Evolutionary conservation across 2,329 filamentous ascomycete genomes (phyloP), one percentile per base, ranked within the genome.

Genomic region (Phyllosticta citrichinensis): DNA sequence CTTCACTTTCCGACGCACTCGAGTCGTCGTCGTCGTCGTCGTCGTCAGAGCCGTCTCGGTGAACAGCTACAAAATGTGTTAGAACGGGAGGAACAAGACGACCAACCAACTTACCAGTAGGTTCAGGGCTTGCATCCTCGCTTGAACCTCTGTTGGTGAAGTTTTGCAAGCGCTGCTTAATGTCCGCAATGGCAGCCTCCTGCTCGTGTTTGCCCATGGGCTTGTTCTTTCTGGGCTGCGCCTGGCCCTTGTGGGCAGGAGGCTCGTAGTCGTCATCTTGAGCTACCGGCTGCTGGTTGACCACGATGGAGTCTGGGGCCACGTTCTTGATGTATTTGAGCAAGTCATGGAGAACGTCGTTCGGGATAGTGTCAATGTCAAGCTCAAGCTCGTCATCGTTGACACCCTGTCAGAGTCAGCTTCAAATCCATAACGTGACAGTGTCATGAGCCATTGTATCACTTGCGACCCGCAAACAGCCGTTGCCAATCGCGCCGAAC

Each of bases 161-260:
- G 58, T 68, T 69, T 62, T 72, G 66, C 65, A 86, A 78, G 64
- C 84, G 80, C 69, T 83, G 80, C 65, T 83, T 80, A 24, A 89
- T 79, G 70, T 83, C 78, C 65, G 81, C 78, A 67, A 89, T 87
- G 65, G 83, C 85, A 52, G 81, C 79, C 69, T 88, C 85, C 73
- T 89, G 87, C 73, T 89, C 86, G 35, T 77, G 76, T 74, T 87
- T 87, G 73, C 84, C 86, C 87, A 89, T 89, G 1, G 87, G 87
- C 78, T 89, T 89, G 73, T 89, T 88, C 79, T 88, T 88, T 77
- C 85, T 86, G 58, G 82, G 81, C 73, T 85, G 85, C 22, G 74
- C 71, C 24, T 74, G 68, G 67, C 76, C 66, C 65, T 70, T 66
- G 59, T 71, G 71, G 35, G 69, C 72, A 47, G 74, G 74, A 33